Evolutionary conservation across 768 basidiomycete genomes (phyloP), one percentile per base, ranked within the genome.

Genomic region (Boletus rex-veris): DNA sequence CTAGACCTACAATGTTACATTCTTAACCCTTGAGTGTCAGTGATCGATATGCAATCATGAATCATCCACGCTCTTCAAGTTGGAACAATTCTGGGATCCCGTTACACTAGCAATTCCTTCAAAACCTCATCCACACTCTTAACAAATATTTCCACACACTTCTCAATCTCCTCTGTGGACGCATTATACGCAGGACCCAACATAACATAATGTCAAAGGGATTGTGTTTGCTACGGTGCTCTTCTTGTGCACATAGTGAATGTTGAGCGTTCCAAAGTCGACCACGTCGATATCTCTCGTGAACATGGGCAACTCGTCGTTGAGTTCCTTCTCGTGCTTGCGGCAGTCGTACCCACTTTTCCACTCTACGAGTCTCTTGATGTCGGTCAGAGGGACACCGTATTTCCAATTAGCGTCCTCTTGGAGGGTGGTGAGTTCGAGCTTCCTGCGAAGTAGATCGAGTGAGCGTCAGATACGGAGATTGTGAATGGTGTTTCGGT

Each of bases 121-220:
- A 21, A 21, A 21, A 21, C 21, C 21, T 21, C 21, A 21, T 21
- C 21, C 21, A 21, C 21, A 21, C 21, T 3, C 3, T 21, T 21
- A 21, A 21, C 21, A 21, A 21, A 24, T 24, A 24, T 24, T 24
- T 24, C 5, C 7, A 83, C 88, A 55, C 92, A 86, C 68, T 67
- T 76, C 59, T 85, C 81, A 19, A 91, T 76, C 71, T 93, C 80
- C 60, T 83, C 78, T 56, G 75, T 72, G 5, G 82, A 90, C 36
- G 89, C 75, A 63, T 86, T 93, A 67, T 88, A 92, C 7, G 91
- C 87, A 28, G 92, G 92, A 0, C 88, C 80, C 48, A 95, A 73
- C 55, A 75, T 56, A 80, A n/a, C n/a, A n/a, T n/a, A n/a, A n/a
- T n/a, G n/a, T n/a, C n/a, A n/a, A 86, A 63, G 2, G 84, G 83